Conservation (phyloP, 2,329 filamentous ascomycete genomes). For the Pseudogymnoascus sp. region DNA sequence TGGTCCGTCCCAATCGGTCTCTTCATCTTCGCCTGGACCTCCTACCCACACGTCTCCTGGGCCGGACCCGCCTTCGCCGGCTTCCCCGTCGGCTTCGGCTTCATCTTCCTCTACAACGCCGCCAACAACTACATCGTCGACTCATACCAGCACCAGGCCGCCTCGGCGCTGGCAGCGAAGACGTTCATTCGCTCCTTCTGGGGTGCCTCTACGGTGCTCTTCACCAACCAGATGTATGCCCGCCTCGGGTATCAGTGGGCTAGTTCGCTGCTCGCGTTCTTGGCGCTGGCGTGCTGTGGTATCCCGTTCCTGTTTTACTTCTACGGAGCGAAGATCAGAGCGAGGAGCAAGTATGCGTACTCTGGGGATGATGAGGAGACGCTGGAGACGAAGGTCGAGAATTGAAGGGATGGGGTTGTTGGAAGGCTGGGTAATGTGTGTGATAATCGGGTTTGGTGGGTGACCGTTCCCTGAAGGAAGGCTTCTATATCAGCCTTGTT, state of each 20-base stretch:
- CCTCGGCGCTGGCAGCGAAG: constrained; percentile 72
- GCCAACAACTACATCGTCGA: constrained; percentile 52
- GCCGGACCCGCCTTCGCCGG: constrained; percentile 50
- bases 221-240: constrained; percentile 73
- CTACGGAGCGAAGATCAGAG: constrained; percentile 63
- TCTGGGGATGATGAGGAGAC: constrained; percentile 43
- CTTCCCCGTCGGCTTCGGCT: constrained; percentile 51
- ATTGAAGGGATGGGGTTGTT: neutral
- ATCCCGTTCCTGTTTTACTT: constrained; percentile 80
- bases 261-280: constrained; percentile 60
- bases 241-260: constrained; percentile 70
- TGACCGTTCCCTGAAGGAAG: no score
- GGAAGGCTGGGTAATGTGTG: neutral
- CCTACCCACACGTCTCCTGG: constrained; percentile 47
- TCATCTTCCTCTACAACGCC: constrained; percentile 56
- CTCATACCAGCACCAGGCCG: constrained; percentile 64
- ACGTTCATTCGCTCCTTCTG: constrained; percentile 72
- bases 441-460: neutral
- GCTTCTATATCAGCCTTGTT: neutral
- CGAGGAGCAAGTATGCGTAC: constrained; percentile 65
- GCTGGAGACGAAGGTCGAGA: neutral
- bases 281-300: constrained; percentile 66
- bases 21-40: constrained; percentile 61
- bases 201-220: constrained; percentile 69
- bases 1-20: constrained; percentile 62